These are phyloP conservation scores for Aspergillus nidulans DNA, from an alignment of 495 filamentous ascomycete genomes.

Conservation along the genomic window DNA sequence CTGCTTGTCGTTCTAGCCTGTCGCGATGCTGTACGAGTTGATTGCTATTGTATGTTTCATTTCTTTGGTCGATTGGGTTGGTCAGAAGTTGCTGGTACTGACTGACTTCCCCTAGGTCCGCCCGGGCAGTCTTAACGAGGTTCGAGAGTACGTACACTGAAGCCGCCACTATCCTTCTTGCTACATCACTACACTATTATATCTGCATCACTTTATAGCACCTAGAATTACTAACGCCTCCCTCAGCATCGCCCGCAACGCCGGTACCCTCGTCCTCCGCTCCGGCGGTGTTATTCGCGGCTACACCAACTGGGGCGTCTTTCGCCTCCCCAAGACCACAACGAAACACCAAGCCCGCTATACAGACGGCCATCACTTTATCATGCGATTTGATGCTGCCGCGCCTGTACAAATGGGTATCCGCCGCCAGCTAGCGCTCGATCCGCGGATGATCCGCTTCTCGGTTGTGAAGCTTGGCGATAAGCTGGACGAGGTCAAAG, in stretches of 20 bases:
- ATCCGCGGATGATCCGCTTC: conserved; percentile 86
- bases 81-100: neutral
- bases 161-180: neutral
- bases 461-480: conserved; percentile 81
- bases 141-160: conserved; percentile 73
- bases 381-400: conserved; percentile 88
- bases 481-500: conserved; percentile 64
- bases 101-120: conserved; percentile 63
- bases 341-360: conserved; percentile 75
- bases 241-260: conserved; percentile 75
- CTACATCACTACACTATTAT: neutral
- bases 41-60: conserved; percentile 77
- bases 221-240: conserved; percentile 2
- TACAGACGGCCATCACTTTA: conserved; percentile 87
- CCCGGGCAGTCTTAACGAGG: conserved; percentile 78
- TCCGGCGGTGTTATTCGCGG: conserved; percentile 88
- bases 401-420: conserved; percentile 66
- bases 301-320: conserved; percentile 90
- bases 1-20: neutral
- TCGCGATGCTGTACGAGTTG: conserved; percentile 88
- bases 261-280: conserved; percentile 76
- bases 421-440: conserved; percentile 69
- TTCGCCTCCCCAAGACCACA: conserved; percentile 70
- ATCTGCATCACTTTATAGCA: neutral
- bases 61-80: neutral